Percentiles rank a stretch among this genome's conserved stretches.
Conservation (phyloP, 129 eudicot genomes). For the Helianthus annuus region DNA sequence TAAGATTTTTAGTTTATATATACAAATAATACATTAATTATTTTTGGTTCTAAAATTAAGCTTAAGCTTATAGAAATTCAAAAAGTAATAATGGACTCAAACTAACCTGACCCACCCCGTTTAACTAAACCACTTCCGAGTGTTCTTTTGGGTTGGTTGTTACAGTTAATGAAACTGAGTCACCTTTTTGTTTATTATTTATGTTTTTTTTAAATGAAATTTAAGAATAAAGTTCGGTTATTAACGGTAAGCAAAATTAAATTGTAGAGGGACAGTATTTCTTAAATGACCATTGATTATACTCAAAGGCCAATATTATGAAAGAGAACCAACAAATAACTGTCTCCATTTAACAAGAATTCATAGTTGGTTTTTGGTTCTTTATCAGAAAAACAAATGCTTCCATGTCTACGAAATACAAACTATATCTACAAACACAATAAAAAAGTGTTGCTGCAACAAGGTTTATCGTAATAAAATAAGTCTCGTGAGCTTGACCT, state of each 20-base stretch:
- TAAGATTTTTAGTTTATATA: background rate
- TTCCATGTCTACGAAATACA: background rate
- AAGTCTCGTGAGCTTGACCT: background rate
- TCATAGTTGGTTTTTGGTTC: constrained; percentile 10
- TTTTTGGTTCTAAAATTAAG: too few species aligned
- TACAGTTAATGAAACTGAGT: too few species aligned
- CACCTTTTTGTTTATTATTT: too few species aligned
- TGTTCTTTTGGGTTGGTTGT: too few species aligned
- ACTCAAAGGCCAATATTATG: background rate
- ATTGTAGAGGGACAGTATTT: background rate
- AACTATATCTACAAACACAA: constrained; percentile 19
- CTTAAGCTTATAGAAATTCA: too few species aligned
- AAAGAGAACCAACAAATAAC: constrained; percentile 6
- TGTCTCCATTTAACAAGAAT: background rate
- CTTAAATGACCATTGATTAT: background rate
- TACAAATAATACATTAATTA: too few species aligned
- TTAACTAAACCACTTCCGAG: too few species aligned
- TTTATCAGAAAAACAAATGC: constrained; percentile 5
- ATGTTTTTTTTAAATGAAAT: too few species aligned
- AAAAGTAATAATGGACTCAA: too few species aligned
- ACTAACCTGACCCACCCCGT: too few species aligned
- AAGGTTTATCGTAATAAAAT: constrained; percentile 4
- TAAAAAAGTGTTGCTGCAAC: background rate
- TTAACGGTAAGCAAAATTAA: too few species aligned
- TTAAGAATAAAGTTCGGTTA: too few species aligned